A percentile compares a stretch with the other conserved stretches of the same genome.
Conservation (phyloP, 2,329 filamentous ascomycete species). For the Lecanicillium sp. region DNA sequence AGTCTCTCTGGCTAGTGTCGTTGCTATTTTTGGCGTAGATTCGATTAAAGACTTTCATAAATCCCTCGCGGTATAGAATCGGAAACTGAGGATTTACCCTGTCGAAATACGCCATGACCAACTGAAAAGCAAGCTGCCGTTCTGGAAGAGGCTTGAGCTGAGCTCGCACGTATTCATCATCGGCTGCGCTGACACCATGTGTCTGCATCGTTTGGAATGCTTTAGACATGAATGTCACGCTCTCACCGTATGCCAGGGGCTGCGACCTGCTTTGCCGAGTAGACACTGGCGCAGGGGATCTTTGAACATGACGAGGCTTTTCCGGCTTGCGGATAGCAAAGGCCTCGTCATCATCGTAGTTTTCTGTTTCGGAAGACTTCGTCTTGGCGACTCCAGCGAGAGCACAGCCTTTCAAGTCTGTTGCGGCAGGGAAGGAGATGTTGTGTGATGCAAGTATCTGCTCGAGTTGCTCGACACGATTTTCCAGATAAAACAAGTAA, state of each 20-base stretch:
- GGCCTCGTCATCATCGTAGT: no score
- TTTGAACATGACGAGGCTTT: no score
- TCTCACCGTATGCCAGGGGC: no score
- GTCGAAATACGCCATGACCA: slow-evolving; percentile 85
- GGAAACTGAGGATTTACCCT: slow-evolving; percentile 95
- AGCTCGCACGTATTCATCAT: slow-evolving; percentile 37
- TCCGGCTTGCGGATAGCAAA: no score
- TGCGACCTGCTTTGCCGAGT: no score
- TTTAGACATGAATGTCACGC: no score
- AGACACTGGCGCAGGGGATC: no score
- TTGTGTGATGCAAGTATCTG: slow-evolving; percentile 59
- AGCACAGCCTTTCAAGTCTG: slow-evolving; percentile 57
- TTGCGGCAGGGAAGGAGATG: slow-evolving; percentile 63
- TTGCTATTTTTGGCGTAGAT: slow-evolving; percentile 64
- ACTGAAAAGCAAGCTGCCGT: slow-evolving; percentile 58
- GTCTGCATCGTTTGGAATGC: no score
- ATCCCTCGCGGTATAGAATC: slow-evolving; percentile 79
- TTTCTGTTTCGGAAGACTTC: no score
- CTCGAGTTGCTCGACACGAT: slow-evolving; percentile 76
- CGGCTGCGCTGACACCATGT: no score
- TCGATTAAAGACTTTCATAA: slow-evolving; percentile 77
- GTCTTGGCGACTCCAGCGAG: slow-evolving; percentile 28
- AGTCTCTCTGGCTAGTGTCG: slow-evolving; percentile 63
- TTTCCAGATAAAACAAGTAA: slow-evolving; percentile 92
- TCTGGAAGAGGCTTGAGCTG: slow-evolving; percentile 77